These are phyloP conservation scores for Hanseniaspora pseudoguilliermondii DNA, from an alignment of 805 yeast species.

Conservation along the genomic window DNA sequence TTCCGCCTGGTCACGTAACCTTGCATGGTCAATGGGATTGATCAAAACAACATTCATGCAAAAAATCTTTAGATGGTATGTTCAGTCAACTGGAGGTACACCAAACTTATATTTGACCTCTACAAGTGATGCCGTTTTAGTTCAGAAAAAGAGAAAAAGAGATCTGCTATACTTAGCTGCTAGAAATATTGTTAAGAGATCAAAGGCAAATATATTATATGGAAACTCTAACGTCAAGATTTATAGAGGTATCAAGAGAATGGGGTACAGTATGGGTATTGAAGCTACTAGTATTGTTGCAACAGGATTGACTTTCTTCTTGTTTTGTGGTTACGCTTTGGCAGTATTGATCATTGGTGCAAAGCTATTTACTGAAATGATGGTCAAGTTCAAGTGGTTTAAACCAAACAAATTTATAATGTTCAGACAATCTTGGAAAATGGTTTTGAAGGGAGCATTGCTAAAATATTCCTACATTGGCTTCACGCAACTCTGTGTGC, in stretches of 20 bases:
- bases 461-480: conserved; percentile 74
- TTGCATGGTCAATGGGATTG: conserved; percentile 92
- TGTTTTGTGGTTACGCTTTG: conserved; percentile 61
- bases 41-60: conserved; percentile 74
- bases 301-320: conserved; percentile 79
- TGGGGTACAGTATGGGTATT: conserved; percentile 62
- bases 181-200: conserved; percentile 27
- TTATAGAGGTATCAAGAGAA: conserved; percentile 74
- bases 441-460: conserved; percentile 62
- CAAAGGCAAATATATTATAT: conserved; percentile 26
- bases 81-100: conserved; percentile 78
- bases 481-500: conserved; percentile 63
- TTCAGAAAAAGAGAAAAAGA: conserved; percentile 40
- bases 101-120: conserved; percentile 58
- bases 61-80: conserved; percentile 68
- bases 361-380: conserved; percentile 39
- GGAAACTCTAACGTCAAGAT: conserved; percentile 53
- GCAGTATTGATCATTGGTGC: conserved; percentile 45
- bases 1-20: conserved; percentile 78
- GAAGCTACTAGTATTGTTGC: conserved; percentile 74
- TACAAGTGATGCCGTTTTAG: conserved; percentile 52
- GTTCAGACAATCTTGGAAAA: conserved; percentile 44
- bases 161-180: conserved; percentile 15
- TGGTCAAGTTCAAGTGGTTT: conserved; percentile 38
- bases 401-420: conserved; percentile 35